Base-by-base conservation (phyloP, 371 early-diverging fungal genomes). In the Apophysomyces ossiformis region DNA sequence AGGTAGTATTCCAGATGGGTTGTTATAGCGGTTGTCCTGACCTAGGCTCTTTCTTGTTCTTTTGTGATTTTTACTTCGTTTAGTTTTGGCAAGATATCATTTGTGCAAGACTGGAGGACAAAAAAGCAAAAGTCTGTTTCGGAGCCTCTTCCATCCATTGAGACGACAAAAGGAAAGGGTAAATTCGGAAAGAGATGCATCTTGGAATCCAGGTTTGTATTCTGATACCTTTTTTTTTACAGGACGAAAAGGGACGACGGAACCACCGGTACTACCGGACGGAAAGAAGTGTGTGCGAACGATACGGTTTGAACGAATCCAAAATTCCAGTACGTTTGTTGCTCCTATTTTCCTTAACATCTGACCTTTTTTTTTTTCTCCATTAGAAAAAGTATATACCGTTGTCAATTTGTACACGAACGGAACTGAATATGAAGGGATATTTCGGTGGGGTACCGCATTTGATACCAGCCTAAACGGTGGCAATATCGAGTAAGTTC, bases 51-150 rank as follows among this genome's bases (percentile, higher is more conserved):
- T 44, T 45, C 7, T n/a, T 39, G 43, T 16, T 56, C 36, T 57
- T 5, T 7, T 46, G 39, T 69, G 68, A 70, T 50, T 0, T 50
- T 0, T 26, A 3, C n/a, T 8, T 44, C 32, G 57, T 70, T 62
- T 37, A 86, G 82, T 45, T 87, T 87, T 74, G 82, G 84, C 36
- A 83, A 85, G 45, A 78, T 87, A 36, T 84, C 88, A 7, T 87
- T 85, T 76, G 77, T 86, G 60, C 85, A 85, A 57, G 86, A 87
- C 47, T 87, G 88, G 88, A 74, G 85, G 59, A 66, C 73, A 45
- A 87, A 86, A 68, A 79, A 81, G 50, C 76, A 75, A 45, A 77
- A 77, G 64, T 56, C 73, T 50, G 81, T 72, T 37, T 67, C 73
- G 15, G 85, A 87, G 45, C 67, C 77, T 15, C 72, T 86, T 36